Conservation (phyloP, 108 stramenopile genomes). For the Nitzschia putrida region DNA sequence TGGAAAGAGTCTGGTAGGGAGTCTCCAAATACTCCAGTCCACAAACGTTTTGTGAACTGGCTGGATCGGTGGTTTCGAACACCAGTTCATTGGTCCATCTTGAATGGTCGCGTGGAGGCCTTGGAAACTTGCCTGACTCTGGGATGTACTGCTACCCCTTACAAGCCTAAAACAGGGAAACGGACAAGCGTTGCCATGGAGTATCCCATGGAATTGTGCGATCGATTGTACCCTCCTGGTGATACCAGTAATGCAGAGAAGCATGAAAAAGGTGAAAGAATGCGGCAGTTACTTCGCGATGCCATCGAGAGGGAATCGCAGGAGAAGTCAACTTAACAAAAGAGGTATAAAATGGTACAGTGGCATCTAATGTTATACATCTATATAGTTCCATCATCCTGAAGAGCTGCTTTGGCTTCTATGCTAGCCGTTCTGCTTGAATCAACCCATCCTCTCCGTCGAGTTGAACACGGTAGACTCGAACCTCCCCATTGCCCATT, state of each 20-base stretch:
- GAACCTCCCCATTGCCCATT: conserved; percentile 63
- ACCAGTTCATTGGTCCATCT: conserved; percentile 85
- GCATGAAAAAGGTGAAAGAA: not conserved
- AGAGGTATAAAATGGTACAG: no score
- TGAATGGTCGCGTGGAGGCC: conserved; percentile 67
- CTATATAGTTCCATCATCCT: no score
- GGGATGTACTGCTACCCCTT: conserved; percentile 68
- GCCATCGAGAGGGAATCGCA: conserved; percentile 9
- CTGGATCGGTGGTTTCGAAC: conserved; percentile 45
- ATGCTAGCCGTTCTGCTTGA: conserved; percentile 9
- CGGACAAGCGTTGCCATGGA: conserved; percentile 62
- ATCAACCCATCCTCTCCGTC: not conserved
- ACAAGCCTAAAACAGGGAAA: conserved; percentile 49
- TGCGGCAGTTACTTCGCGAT: conserved; percentile 1
- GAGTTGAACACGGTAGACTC: conserved; percentile 48
- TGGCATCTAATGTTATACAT: no score
- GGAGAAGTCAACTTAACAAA: not conserved
- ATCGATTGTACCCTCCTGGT: conserved; percentile 48
- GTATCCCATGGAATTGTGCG: conserved; percentile 72
- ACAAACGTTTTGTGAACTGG: conserved; percentile 14
- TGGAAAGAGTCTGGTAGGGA: conserved; percentile 12
- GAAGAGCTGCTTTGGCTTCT: no score
- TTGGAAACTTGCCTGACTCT: conserved; percentile 55
- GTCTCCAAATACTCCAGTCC: not conserved
- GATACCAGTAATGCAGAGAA: not conserved